These are phyloP conservation scores for Ogataea parapolymorpha DNA, from an alignment of 805 yeast species.

Conservation along the genomic window DNA sequence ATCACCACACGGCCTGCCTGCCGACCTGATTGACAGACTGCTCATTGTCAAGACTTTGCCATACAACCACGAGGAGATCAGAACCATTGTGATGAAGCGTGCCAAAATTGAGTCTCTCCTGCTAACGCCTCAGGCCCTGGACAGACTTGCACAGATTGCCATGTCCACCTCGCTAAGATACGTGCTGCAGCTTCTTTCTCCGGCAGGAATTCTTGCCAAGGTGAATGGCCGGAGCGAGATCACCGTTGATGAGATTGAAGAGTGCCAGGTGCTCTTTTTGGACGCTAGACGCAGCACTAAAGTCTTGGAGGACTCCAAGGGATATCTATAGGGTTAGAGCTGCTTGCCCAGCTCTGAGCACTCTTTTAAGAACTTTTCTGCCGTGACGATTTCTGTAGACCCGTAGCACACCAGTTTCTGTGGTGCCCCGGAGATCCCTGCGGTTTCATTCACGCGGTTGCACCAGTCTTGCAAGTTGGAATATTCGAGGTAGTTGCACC, in stretches of 20 bases:
- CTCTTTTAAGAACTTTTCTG: constrained; percentile 66
- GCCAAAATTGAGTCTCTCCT: constrained; percentile 94
- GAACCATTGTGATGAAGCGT: constrained; percentile 81
- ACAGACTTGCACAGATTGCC: constrained; percentile 84
- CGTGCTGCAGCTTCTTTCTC: constrained; percentile 86
- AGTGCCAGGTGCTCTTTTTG: constrained; percentile 80
- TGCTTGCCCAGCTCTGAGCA: constrained; percentile 51
- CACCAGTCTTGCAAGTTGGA: constrained; percentile 91
- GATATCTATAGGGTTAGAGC: constrained; percentile 20
- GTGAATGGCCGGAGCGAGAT: constrained; percentile 64
- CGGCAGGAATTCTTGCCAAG: constrained; percentile 79
- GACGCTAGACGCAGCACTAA: constrained; percentile 89
- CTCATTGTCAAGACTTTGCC: constrained; percentile 84
- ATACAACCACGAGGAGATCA: constrained; percentile 79
- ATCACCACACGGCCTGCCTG: constrained; percentile 97
- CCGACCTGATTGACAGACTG: constrained; percentile 89
- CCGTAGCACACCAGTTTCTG: constrained; percentile 75
- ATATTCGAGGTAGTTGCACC: constrained; percentile 93
- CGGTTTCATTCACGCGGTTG: constrained; percentile 25
- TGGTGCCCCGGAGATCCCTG: constrained; percentile 16
- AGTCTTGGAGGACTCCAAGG: constrained; percentile 58
- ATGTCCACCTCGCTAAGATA: constrained; percentile 88
- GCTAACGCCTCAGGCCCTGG: constrained; percentile 75
- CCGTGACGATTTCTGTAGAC: constrained; percentile 72
- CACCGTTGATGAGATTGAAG: constrained; percentile 78